These are phyloP conservation scores for Arthrobotrys musiformis DNA, from an alignment of 2,329 filamentous ascomycete genomes.

Conservation along the genomic window DNA sequence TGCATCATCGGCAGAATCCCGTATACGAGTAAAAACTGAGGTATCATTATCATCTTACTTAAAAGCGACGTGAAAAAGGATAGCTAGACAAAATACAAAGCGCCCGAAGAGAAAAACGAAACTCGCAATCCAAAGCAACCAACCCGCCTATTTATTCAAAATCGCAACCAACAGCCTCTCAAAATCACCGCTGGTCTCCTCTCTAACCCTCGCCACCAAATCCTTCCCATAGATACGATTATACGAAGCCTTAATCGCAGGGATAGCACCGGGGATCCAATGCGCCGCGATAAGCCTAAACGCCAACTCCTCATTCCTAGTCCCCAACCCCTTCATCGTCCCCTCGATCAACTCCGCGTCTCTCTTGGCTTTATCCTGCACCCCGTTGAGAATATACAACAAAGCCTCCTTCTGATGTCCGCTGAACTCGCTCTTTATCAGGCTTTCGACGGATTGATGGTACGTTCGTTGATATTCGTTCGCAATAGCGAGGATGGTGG, in stretches of 20 bases:
- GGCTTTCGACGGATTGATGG: constrained; percentile 74
- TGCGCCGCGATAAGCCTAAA: constrained; percentile 80
- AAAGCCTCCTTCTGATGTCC: constrained; percentile 92
- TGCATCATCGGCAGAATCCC: no score
- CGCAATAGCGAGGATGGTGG: constrained; percentile 83
- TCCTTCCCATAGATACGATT: constrained; percentile 75
- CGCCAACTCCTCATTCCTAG: constrained; percentile 83
- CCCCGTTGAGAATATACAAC: constrained; percentile 77
- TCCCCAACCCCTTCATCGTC: constrained; percentile 85
- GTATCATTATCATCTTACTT: neutral
- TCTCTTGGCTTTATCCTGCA: constrained; percentile 69
- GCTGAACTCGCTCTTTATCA: constrained; percentile 83
- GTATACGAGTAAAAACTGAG: no score
- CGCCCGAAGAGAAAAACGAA: neutral
- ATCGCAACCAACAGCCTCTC: constrained; percentile 78
- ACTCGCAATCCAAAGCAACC: neutral
- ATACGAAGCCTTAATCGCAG: constrained; percentile 82
- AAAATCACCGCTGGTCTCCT: constrained; percentile 88
- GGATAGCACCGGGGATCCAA: constrained; percentile 80
- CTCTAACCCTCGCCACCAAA: constrained; percentile 75
- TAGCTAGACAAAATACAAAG: neutral
- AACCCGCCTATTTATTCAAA: constrained; percentile 39
- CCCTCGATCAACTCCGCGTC: constrained; percentile 86
- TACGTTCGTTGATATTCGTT: constrained; percentile 80
- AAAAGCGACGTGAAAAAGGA: neutral